Evolutionary conservation across 805 yeast species (phyloP).

Genomic region (Zygosaccharomyces rouxii): DNA sequence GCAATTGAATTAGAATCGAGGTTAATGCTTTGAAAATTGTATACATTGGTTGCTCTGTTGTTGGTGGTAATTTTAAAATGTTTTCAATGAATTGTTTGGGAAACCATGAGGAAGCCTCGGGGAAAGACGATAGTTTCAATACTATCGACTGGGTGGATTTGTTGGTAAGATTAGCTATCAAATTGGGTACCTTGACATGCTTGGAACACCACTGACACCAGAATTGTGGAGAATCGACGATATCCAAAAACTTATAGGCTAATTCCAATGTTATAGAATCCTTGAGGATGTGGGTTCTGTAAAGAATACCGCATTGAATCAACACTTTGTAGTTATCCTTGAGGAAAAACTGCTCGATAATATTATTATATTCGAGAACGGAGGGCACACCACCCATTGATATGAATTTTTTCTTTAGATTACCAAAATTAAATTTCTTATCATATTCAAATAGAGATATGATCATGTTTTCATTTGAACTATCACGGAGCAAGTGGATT

Average conservation of each 20-base stretch:
- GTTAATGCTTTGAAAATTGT: constrained; percentile 27
- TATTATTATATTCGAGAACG: constrained; percentile 12
- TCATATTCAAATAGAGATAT: constrained; percentile 23
- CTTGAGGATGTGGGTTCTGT: constrained; percentile 14
- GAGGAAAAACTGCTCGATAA: constrained; percentile 16
- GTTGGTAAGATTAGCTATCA: constrained; percentile 13
- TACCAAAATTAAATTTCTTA: constrained; percentile 17
- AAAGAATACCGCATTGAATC: constrained; percentile 29
- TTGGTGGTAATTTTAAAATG: background rate
- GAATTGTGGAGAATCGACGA: constrained; percentile 18
- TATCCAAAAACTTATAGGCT: constrained; percentile 21
- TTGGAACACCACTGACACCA: constrained; percentile 30
- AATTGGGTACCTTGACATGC: constrained; percentile 13
- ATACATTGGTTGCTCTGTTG: constrained; percentile 17
- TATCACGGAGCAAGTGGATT: constrained; percentile 3
- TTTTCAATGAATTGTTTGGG: constrained; percentile 12
- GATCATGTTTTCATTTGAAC: constrained; percentile 6
- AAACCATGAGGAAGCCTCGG: constrained; percentile 19
- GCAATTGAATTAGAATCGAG: constrained; percentile 17
- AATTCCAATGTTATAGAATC: constrained; percentile 21
- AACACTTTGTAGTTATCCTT: constrained; percentile 14
- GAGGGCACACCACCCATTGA: constrained; percentile 27
- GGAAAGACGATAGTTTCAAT: constrained; percentile 20
- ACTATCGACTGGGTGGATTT: constrained; percentile 26
- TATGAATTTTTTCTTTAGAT: constrained; percentile 20